Conservation (phyloP, 2,329 filamentous ascomycete species). For the Venturia carpophila region DNA sequence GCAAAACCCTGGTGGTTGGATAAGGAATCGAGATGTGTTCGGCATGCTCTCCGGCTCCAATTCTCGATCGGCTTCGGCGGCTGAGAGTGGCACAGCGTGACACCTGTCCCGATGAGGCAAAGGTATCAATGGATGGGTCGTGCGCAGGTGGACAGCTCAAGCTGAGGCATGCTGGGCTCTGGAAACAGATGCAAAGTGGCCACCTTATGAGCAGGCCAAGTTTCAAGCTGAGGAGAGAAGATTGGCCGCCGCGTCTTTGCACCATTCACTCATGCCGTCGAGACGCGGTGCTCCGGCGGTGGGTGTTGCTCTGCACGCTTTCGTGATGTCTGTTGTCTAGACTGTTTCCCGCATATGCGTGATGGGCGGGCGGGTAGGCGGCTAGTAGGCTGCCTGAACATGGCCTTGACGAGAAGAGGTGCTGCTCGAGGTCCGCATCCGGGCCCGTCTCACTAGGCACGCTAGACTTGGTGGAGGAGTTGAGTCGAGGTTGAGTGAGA, state of each 20-base stretch:
- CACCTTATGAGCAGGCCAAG: background rate
- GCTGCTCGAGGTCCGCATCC: background rate
- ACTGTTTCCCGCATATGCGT: no score
- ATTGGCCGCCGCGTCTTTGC: background rate
- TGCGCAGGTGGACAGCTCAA: background rate
- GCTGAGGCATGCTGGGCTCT: slow-evolving; percentile 4
- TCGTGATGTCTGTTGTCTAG: slow-evolving; percentile 3
- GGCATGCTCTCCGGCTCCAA: background rate
- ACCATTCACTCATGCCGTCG: background rate
- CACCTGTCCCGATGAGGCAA: background rate
- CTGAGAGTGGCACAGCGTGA: background rate
- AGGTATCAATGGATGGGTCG: background rate
- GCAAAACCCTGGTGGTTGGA: background rate
- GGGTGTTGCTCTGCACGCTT: background rate
- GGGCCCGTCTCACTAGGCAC: slow-evolving; percentile 9
- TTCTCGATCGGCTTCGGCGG: background rate
- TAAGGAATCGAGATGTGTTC: background rate
- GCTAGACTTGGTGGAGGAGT: slow-evolving; percentile 6
- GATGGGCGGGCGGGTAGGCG: background rate
- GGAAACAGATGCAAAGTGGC: background rate
- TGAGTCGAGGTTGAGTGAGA: background rate
- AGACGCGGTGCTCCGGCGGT: background rate
- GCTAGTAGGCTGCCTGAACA: background rate
- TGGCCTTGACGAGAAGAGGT: background rate
- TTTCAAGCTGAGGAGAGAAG: background rate